Percentiles rank a stretch among this genome's conserved stretches.
These are phyloP conservation scores for Ophiostoma angusticollis DNA, from an alignment of 2,329 filamentous ascomycete species.

Conservation along the genomic window DNA sequence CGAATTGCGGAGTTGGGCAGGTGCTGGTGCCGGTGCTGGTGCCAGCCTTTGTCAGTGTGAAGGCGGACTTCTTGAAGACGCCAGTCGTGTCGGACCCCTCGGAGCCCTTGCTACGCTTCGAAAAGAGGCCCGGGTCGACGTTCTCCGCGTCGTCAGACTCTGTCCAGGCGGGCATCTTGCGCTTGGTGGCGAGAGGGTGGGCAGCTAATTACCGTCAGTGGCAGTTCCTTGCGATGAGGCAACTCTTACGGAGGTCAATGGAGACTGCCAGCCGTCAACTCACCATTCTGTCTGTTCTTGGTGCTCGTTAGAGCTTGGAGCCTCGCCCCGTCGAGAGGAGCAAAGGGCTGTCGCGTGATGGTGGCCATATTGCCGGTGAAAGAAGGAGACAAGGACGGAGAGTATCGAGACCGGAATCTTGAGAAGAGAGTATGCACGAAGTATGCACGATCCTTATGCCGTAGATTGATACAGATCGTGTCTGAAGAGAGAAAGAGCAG, in stretches of 20 bases:
- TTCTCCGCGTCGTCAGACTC: slow-evolving; percentile 47
- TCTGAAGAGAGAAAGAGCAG: too few relatives aligned
- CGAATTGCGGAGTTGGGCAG: too few relatives aligned
- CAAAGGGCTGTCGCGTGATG: slow-evolving; percentile 58
- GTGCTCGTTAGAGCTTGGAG: slow-evolving; percentile 59
- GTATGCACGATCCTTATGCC: too few relatives aligned
- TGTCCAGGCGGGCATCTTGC: slow-evolving; percentile 41
- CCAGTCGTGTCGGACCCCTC: slow-evolving; percentile 29
- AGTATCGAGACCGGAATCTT: too few relatives aligned
- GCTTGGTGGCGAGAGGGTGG: slow-evolving; percentile 33
- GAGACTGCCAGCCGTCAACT: too few relatives aligned
- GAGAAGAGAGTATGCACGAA: too few relatives aligned
- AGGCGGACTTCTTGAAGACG: slow-evolving; percentile 35
- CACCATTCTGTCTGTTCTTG: slow-evolving; percentile 70
- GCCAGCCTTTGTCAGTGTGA: slow-evolving; percentile 30
- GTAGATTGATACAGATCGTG: too few relatives aligned
- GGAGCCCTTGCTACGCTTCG: slow-evolving; percentile 46
- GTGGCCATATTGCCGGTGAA: slow-evolving; percentile 36
- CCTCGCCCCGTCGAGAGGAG: slow-evolving; percentile 54
- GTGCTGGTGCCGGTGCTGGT: slow-evolving; percentile 5
- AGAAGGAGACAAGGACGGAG: background rate
- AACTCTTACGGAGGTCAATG: too few relatives aligned
- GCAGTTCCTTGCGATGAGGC: background rate
- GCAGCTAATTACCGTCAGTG: slow-evolving; percentile 29
- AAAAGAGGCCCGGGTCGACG: slow-evolving; percentile 42